Evolutionary conservation across 2,329 filamentous ascomycete genomes (phyloP), one percentile per base, ranked within the genome.

Genomic region (Orbilia brochopaga): DNA sequence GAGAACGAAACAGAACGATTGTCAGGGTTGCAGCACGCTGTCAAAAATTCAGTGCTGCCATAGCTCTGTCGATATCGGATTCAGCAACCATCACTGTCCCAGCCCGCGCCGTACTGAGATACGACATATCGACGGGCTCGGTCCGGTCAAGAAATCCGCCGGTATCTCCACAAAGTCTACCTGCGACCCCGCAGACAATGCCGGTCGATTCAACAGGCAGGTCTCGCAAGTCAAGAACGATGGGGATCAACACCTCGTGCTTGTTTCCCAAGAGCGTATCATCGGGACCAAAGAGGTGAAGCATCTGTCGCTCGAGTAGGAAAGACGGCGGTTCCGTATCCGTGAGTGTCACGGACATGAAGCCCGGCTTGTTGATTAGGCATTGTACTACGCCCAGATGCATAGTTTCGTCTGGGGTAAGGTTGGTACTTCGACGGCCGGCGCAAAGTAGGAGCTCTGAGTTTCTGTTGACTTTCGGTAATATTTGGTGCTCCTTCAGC

Each of bases 111-210:
- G 93, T 97, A 72, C 90, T 94, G 73, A 97, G 82, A 79, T 97
- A 97, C 66, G 89, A 93, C 80, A 97, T 87, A 78, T 97, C 92
- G 0, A 91, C 86, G 11, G 75, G 74, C 27, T 76, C 70, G 32
- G 32, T 50, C 46, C 61, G 62, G 30, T 75, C 73, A 23, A 75
- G 61, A 48, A 75, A 70, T 7, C 67, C 73, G 19, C 70, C 64
- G 13, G 63, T 88, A 51, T 90, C 90, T 55, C 90, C 86, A 0
- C 92, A 89, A 27, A 97, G 83, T 61, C 87, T 85, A 24, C 92
- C 91, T 0, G 93, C 92, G 1, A 99, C 91, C 27, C 94, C 93
- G 75, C 92, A 97, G 2, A 99, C 91, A 66, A 99, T 97, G 21
- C 93, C 93, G 0, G 92, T 96, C 6, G 91, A 92, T 79, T 96